Evolutionary conservation across 2,329 filamentous ascomycete genomes (phyloP).

Genomic region (Alternaria gaisen): DNA sequence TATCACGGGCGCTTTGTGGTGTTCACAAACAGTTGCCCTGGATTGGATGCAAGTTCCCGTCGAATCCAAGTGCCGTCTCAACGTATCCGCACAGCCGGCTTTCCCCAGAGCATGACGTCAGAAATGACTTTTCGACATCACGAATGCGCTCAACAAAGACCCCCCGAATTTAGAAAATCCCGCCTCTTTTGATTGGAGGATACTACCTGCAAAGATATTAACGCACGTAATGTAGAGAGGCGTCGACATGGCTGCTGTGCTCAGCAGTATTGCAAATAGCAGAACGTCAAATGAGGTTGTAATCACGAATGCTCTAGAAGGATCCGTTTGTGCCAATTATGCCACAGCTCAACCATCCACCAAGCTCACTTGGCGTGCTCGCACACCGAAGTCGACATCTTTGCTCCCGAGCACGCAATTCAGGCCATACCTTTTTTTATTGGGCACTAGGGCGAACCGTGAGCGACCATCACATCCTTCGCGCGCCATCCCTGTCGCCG

Average conservation of each 20-base stretch:
- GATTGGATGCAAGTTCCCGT: constrained; percentile 9
- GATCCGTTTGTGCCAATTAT: background rate
- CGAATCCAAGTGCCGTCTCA: constrained; percentile 3
- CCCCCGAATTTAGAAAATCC: background rate
- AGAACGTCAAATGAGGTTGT: background rate
- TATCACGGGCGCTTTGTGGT: background rate
- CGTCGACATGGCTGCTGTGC: background rate
- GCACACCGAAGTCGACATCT: constrained; percentile 39
- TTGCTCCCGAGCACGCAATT: constrained; percentile 47
- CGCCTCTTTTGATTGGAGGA: background rate
- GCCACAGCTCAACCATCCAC: background rate
- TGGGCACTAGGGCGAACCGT: constrained; percentile 28
- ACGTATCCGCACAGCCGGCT: constrained; percentile 9
- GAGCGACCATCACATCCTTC: constrained; percentile 31
- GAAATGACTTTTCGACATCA: constrained; percentile 1
- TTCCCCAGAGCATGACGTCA: constrained; percentile 14
- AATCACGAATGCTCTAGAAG: background rate
- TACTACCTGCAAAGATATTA: background rate
- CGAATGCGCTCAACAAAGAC: background rate
- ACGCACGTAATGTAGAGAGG: background rate
- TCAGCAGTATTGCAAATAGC: background rate
- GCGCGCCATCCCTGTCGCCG: constrained; percentile 37
- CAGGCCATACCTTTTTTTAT: constrained; percentile 21
- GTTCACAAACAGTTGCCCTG: background rate
- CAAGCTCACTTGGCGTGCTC: constrained; percentile 9